A percentile compares a stretch with the other conserved stretches of the same genome.
Conservation (phyloP, 1,284 basidiomycete genomes). For the Coriolopsis trogii region DNA sequence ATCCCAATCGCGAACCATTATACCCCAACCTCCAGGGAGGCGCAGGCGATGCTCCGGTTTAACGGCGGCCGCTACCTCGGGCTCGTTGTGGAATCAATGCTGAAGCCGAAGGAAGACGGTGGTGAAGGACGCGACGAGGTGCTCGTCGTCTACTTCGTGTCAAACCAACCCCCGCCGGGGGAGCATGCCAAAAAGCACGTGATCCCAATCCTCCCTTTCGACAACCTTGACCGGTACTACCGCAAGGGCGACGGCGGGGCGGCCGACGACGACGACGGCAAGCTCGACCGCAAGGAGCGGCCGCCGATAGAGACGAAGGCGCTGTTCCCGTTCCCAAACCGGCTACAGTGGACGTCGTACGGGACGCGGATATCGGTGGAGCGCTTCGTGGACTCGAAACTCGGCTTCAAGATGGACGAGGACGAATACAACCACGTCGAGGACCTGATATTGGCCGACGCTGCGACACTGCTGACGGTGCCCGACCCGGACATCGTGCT, state of each 20-base stretch:
- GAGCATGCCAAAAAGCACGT: slow-evolving; percentile 4
- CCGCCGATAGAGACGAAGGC: slow-evolving; percentile 20
- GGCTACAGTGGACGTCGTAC: slow-evolving; percentile 27
- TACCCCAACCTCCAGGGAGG: slow-evolving; percentile 8
- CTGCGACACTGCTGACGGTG: background rate
- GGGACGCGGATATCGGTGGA: slow-evolving; percentile 25
- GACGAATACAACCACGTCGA: slow-evolving; percentile 26
- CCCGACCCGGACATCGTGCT: background rate
- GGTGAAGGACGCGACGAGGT: slow-evolving; percentile 24
- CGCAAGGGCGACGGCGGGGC: too few relatives aligned
- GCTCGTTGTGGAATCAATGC: slow-evolving; percentile 24
- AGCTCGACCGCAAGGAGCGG: background rate
- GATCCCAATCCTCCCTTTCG: slow-evolving; percentile 22
- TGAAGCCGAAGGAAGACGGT: slow-evolving; percentile 13
- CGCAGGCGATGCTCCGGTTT: slow-evolving; percentile 10
- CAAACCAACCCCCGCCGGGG: slow-evolving; percentile 4
- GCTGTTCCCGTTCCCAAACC: slow-evolving; percentile 26
- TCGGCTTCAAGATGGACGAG: slow-evolving; percentile 24
- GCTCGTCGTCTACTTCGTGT: slow-evolving; percentile 22
- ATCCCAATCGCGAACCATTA: slow-evolving; percentile 1
- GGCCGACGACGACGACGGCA: too few relatives aligned
- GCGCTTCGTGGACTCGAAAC: slow-evolving; percentile 20
- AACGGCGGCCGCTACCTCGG: slow-evolving; percentile 26
- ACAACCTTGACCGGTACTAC: too few relatives aligned
- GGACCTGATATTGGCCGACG: slow-evolving; percentile 9